phyloP scores from a whole-genome alignment of 805 yeast genomes.

The Saccharomycopsis fibuligera region DNA sequence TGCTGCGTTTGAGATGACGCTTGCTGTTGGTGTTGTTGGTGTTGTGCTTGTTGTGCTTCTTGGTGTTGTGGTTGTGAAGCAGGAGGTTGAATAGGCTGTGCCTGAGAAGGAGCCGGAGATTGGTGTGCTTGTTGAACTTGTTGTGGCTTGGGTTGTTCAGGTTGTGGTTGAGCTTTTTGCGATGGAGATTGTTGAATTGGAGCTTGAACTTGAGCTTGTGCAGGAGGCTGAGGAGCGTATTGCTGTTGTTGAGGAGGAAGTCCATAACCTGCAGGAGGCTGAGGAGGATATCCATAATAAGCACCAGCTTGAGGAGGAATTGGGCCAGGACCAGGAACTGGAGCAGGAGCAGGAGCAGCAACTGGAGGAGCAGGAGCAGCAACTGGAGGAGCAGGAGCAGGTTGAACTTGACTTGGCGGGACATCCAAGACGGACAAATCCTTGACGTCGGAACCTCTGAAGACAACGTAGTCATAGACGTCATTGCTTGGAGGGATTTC shows the following conservation, averaged over 20 bases:
- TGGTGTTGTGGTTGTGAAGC: background rate
- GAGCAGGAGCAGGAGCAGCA: conserved; percentile 17
- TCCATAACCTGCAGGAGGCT: conserved; percentile 9
- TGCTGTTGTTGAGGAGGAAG: conserved; percentile 14
- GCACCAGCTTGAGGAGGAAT: conserved; percentile 15
- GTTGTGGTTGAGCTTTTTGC: conserved; percentile 11
- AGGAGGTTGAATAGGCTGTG: background rate
- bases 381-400: conserved; percentile 32
- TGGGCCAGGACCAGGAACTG: conserved; percentile 9
- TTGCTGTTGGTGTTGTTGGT: conserved; percentile 6
- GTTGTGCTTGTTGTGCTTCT: conserved; percentile 3
- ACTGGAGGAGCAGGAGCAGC: conserved; percentile 21
- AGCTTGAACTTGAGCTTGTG: conserved; percentile 13
- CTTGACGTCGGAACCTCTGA: conserved; percentile 89
- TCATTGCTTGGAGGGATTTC: conserved; percentile 68
- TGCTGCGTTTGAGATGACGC: conserved; percentile 10
- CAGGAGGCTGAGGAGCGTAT: conserved; percentile 23
- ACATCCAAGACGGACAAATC: conserved; percentile 79
- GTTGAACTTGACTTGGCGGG: conserved; percentile 56
- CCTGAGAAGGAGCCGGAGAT: too few relatives aligned
- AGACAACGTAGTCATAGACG: conserved; percentile 69
- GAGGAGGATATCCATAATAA: conserved; percentile 19
- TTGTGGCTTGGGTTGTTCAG: conserved; percentile 12
- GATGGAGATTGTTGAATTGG: background rate
- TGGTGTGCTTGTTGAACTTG: conserved; percentile 17